Conservation (phyloP, 2,329 filamentous ascomycete species). For the Aspergillus novoparasiticus region DNA sequence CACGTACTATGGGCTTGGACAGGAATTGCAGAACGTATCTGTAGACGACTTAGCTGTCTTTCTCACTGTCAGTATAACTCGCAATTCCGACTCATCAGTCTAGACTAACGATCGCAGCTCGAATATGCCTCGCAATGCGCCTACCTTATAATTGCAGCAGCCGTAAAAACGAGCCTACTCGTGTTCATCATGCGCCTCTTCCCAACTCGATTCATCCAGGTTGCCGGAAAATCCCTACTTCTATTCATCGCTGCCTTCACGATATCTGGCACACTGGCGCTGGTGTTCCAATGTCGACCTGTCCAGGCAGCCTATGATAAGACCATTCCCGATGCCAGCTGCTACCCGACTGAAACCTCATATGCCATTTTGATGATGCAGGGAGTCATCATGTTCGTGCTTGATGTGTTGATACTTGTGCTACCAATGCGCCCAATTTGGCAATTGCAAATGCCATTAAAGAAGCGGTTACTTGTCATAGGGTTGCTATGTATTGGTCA, state of each 20-base stretch:
- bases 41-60: conserved; percentile 6
- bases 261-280: conserved; percentile 12
- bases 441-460: conserved; percentile 24
- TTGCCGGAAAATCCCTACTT: conserved; percentile 12
- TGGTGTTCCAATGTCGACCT: conserved; percentile 19
- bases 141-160: conserved; percentile 15
- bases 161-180: conserved; percentile 18
- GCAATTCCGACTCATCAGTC: neutral
- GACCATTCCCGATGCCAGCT: conserved; percentile 8
- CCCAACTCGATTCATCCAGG: conserved; percentile 12
- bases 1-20: conserved; percentile 20
- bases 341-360: conserved; percentile 11
- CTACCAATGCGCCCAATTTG: conserved; percentile 23
- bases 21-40: conserved; percentile 10
- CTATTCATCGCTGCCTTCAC: conserved; percentile 17
- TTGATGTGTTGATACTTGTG: conserved; percentile 21
- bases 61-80: neutral
- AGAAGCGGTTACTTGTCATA: conserved; percentile 8
- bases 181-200: conserved; percentile 24
- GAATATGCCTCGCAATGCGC: conserved; percentile 16
- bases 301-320: conserved; percentile 17
- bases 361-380: conserved; percentile 18
- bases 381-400: conserved; percentile 22
- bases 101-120: conserved; percentile 4
- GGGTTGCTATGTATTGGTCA: conserved; percentile 12